Percentiles rank a stretch among this genome's conserved stretches.
Conservation (phyloP, 2,329 filamentous ascomycete species). For the Claviceps purpurea region DNA sequence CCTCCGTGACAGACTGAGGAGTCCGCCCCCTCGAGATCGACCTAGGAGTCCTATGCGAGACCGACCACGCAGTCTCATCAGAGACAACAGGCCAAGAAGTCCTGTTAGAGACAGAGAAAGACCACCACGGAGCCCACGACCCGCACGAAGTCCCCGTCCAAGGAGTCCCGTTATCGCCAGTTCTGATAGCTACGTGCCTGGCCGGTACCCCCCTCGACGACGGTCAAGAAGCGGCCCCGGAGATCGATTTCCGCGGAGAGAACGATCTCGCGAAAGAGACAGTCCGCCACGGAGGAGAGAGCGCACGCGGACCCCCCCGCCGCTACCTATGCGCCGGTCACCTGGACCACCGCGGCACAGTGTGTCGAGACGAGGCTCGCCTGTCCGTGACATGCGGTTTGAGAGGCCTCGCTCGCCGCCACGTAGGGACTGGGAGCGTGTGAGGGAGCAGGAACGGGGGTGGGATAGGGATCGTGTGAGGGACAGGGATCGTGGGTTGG, state of each 20-base stretch:
- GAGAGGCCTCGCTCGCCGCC: slow-evolving; percentile 27
- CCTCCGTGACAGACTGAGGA: slow-evolving; percentile 7
- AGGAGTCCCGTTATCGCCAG: slow-evolving; percentile 23
- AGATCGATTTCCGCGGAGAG: slow-evolving; percentile 26
- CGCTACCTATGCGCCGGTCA: slow-evolving; percentile 18
- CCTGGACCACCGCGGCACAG: slow-evolving; percentile 24
- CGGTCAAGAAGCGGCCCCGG: slow-evolving; percentile 26
- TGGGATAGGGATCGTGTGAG: slow-evolving; percentile 18
- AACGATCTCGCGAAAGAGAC: slow-evolving; percentile 27
- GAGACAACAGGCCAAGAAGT: slow-evolving; percentile 15
- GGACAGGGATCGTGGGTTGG: slow-evolving; percentile 21
- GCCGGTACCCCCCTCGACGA: slow-evolving; percentile 27
- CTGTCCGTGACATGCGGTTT: slow-evolving; percentile 21
- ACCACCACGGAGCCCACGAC: slow-evolving; percentile 17
- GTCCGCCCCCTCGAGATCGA: slow-evolving; percentile 5
- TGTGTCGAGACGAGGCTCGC: slow-evolving; percentile 22
- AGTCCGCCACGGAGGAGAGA: slow-evolving; percentile 24
- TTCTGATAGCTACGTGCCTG: slow-evolving; percentile 34
- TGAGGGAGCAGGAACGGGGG: slow-evolving; percentile 19
- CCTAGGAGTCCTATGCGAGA: slow-evolving; percentile 11
- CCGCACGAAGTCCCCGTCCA: slow-evolving; percentile 24
- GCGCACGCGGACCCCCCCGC: slow-evolving; percentile 21
- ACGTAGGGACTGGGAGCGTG: slow-evolving; percentile 22
- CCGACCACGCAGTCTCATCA: slow-evolving; percentile 13
- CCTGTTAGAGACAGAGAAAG: slow-evolving; percentile 14